These are phyloP conservation scores for Reticulascus tulasneorum DNA, from an alignment of 2,329 filamentous ascomycete genomes.

Conservation along the genomic window DNA sequence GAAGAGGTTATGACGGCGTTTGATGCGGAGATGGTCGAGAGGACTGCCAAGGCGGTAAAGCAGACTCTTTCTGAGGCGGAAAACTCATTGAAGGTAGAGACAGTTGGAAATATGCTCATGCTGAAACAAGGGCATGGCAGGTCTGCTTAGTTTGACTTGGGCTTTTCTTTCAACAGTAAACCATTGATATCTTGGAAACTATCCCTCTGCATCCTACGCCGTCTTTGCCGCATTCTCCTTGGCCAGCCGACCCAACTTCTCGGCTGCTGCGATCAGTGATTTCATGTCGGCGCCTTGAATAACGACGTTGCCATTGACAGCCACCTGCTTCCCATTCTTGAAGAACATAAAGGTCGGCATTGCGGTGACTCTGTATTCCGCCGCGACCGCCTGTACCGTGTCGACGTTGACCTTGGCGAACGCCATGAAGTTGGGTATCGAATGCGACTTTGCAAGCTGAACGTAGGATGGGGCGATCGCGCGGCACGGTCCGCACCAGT, in stretches of 20 bases:
- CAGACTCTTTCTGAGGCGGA: slow-evolving; percentile 29
- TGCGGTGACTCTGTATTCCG: slow-evolving; percentile 68
- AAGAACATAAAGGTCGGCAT: slow-evolving; percentile 89
- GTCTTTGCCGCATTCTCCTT: no score
- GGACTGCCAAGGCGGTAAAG: slow-evolving; percentile 28
- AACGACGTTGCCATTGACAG: slow-evolving; percentile 47
- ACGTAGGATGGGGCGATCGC: slow-evolving; percentile 80
- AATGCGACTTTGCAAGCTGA: slow-evolving; percentile 65
- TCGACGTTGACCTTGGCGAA: slow-evolving; percentile 88
- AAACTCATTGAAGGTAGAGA: slow-evolving; percentile 23
- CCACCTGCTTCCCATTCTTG: slow-evolving; percentile 63
- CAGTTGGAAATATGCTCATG: slow-evolving; percentile 28
- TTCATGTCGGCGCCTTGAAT: slow-evolving; percentile 74
- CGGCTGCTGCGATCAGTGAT: no score
- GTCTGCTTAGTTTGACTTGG: no score
- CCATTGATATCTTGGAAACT: no score
- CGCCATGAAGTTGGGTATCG: slow-evolving; percentile 68
- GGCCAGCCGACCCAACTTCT: no score
- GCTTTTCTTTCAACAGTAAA: no score
- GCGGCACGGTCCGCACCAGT: slow-evolving; percentile 81
- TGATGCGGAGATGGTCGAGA: slow-evolving; percentile 25
- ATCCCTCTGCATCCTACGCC: no score
- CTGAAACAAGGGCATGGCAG: slow-evolving; percentile 21
- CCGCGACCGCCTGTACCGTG: slow-evolving; percentile 66
- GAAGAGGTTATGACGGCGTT: slow-evolving; percentile 22